Percentiles rank a stretch among this genome's conserved stretches.
Conservation (phyloP, 116 monocot genomes). For the Phalaenopsis hybrid region DNA sequence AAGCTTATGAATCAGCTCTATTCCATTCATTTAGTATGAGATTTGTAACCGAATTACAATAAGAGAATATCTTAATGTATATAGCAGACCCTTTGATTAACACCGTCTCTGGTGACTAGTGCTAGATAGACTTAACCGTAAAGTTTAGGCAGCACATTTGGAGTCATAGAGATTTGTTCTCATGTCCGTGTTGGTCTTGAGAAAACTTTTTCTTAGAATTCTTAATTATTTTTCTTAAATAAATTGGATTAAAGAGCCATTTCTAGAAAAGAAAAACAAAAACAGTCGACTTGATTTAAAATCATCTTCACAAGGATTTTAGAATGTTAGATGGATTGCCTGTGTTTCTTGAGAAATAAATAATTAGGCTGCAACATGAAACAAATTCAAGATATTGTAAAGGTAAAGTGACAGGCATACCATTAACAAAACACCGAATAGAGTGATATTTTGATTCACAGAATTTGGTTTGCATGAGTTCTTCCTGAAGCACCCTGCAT, state of each 20-base stretch:
- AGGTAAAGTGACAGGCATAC: conserved; percentile 18
- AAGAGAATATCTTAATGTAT: not conserved
- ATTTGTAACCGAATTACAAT: not conserved
- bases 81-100: not conserved
- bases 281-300: not conserved
- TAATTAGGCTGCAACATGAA: not conserved
- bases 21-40: not conserved
- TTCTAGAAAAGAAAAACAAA: not conserved
- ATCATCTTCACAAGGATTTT: not conserved
- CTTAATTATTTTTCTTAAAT: not conserved
- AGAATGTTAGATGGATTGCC: not conserved
- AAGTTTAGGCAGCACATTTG: not conserved
- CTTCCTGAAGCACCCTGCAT: conserved; percentile 52
- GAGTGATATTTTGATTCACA: conserved; percentile 41
- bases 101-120: not conserved
- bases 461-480: conserved; percentile 42
- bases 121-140: not conserved
- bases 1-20: not conserved
- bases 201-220: not conserved
- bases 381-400: conserved; percentile 1
- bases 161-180: not conserved
- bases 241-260: not conserved
- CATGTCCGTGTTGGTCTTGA: not conserved
- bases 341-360: not conserved
- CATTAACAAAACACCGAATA: conserved; percentile 47